Evolutionary conservation across 352 stramenopile genomes (phyloP).

Genomic region (Globisporangium viniferum): DNA sequence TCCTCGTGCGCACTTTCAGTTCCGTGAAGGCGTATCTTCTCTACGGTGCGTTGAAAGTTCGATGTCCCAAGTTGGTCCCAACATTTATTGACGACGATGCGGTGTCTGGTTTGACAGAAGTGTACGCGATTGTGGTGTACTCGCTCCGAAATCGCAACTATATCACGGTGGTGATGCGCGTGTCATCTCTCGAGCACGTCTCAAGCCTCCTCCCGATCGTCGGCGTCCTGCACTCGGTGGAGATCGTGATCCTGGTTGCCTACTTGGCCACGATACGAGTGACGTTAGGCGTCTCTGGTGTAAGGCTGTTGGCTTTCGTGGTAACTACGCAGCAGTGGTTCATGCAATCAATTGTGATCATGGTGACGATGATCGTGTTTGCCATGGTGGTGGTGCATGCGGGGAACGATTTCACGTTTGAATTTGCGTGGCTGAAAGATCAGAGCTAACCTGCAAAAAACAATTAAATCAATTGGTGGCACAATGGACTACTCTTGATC

Average conservation of each 20-base stretch:
- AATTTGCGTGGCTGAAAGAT: slow-evolving; percentile 2
- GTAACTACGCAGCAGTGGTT: not conserved
- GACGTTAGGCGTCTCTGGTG: not conserved
- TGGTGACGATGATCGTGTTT: not conserved
- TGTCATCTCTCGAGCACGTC: not conserved
- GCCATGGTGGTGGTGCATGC: not conserved
- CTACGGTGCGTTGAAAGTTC: not conserved
- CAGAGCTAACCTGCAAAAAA: not conserved
- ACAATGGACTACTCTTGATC: too few species aligned
- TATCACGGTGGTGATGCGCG: not conserved
- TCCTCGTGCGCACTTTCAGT: not conserved
- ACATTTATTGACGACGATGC: too few species aligned
- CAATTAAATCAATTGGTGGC: not conserved
- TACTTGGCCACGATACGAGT: not conserved
- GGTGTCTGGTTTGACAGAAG: too few species aligned
- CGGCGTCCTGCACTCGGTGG: not conserved
- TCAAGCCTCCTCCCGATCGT: not conserved
- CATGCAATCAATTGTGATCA: not conserved
- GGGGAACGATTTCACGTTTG: slow-evolving; percentile 6
- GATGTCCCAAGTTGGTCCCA: too few species aligned
- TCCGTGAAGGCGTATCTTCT: not conserved
- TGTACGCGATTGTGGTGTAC: not conserved
- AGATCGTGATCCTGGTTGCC: not conserved
- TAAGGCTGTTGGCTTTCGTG: not conserved
- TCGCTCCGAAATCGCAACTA: not conserved